Percentiles rank a stretch among this genome's conserved stretches.
Conservation (phyloP, 805 yeast genomes). For the Suhomyces pyralidae region DNA sequence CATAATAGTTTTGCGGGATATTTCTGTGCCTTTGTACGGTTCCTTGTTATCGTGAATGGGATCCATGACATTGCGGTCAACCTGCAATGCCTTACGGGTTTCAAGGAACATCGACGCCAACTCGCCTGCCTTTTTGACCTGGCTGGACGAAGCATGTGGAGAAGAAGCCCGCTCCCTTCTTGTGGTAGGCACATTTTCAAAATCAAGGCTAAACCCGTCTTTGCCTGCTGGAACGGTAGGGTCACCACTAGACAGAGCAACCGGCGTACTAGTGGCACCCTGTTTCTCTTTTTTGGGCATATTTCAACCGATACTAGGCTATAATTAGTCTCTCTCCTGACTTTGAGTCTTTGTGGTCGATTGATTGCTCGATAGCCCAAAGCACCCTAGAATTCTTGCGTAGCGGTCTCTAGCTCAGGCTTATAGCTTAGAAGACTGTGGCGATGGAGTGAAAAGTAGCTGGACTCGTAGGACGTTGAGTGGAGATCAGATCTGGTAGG, state of each 20-base stretch:
- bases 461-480: background rate
- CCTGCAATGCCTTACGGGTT: slow-evolving; percentile 40
- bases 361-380: background rate
- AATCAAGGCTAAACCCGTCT: slow-evolving; percentile 1
- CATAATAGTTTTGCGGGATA: slow-evolving; percentile 37
- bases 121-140: slow-evolving; percentile 31
- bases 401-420: background rate
- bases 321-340: background rate
- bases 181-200: background rate
- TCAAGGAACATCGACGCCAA: slow-evolving; percentile 41
- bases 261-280: background rate
- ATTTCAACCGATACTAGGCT: background rate
- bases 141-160: background rate
- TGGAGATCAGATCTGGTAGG: background rate
- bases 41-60: slow-evolving; percentile 13
- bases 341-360: background rate
- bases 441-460: background rate
- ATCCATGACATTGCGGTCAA: slow-evolving; percentile 41
- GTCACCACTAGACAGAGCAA: background rate
- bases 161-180: background rate
- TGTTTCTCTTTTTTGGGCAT: background rate
- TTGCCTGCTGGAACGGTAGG: background rate
- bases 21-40: slow-evolving; percentile 7
- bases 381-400: background rate
- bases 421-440: background rate